Evolutionary conservation across 2,329 filamentous ascomycete species (phyloP).

Genomic region (Elsinoe arachidis): DNA sequence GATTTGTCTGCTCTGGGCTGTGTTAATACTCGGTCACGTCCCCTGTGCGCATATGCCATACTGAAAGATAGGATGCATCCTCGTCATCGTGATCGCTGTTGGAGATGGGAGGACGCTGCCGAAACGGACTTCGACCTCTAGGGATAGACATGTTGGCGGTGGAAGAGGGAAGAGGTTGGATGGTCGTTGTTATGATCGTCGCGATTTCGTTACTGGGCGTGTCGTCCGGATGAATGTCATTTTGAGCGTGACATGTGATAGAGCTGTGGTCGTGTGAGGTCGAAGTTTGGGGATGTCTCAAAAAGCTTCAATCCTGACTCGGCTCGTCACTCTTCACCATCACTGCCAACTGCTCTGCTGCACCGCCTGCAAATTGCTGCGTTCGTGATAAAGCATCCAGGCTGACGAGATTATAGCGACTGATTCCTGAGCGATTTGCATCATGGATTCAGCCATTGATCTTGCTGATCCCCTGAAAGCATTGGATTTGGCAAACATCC

Average conservation of each 20-base stretch:
- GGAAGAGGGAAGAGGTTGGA: not conserved
- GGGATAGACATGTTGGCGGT: constrained; percentile 6
- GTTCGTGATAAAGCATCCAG: too few relatives aligned
- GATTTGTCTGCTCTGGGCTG: constrained; percentile 65
- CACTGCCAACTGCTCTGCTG: not conserved
- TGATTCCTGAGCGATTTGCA: constrained; percentile 13
- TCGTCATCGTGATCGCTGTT: constrained; percentile 13
- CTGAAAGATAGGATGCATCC: constrained; percentile 13
- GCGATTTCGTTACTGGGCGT: not conserved
- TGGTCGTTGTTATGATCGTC: not conserved
- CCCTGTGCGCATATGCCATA: not conserved
- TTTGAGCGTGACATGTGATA: not conserved
- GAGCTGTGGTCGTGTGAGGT: constrained; percentile 3
- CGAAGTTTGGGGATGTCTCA: constrained; percentile 8
- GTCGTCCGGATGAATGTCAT: not conserved
- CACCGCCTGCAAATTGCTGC: not conserved
- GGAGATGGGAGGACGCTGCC: not conserved
- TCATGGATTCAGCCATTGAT: constrained; percentile 86
- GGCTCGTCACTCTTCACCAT: not conserved
- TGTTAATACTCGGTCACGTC: not conserved
- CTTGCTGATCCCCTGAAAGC: constrained; percentile 76
- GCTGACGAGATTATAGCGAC: too few relatives aligned
- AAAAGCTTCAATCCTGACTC: constrained; percentile 10
- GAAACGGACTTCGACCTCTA: constrained; percentile 13
- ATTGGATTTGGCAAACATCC: constrained; percentile 82